Percentiles rank a stretch among this genome's conserved stretches.
Evolutionary conservation across 805 yeast genomes (phyloP).

Genomic region (Ogataea ramenticola): DNA sequence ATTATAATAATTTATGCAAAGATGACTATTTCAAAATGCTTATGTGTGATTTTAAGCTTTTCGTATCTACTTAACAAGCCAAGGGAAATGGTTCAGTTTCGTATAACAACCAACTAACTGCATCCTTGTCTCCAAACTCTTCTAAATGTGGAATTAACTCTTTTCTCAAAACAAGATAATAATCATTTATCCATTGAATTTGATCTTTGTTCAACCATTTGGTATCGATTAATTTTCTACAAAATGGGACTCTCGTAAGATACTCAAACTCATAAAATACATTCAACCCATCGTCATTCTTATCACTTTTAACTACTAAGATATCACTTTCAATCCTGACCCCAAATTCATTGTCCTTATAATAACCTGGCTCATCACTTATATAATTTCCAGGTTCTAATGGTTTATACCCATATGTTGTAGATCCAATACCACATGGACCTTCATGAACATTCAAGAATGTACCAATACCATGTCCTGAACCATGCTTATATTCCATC

Average conservation of each 20-base stretch:
- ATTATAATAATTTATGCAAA: too few species aligned
- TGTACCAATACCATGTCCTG: constrained; percentile 97
- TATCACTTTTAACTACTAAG: constrained; percentile 40
- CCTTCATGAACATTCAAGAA: constrained; percentile 92
- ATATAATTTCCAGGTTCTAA: constrained; percentile 63
- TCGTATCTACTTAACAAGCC: too few species aligned
- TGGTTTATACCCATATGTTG: constrained; percentile 36
- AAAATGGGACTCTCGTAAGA: constrained; percentile 79
- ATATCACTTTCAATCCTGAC: constrained; percentile 84
- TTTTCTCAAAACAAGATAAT: constrained; percentile 52
- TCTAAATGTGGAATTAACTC: constrained; percentile 44
- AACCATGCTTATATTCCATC: constrained; percentile 85
- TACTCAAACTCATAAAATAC: constrained; percentile 57
- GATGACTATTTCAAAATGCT: too few species aligned
- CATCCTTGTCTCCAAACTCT: constrained; percentile 47
- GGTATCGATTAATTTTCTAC: constrained; percentile 63
- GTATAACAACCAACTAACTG: constrained; percentile 62
- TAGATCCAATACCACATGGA: constrained; percentile 71
- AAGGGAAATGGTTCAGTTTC: constrained; percentile 42
- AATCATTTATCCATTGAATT: constrained; percentile 57
- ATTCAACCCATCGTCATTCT: constrained; percentile 44
- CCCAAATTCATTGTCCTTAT: constrained; percentile 85
- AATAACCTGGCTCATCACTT: constrained; percentile 93
- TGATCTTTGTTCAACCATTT: constrained; percentile 54
- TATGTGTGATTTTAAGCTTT: too few species aligned